Evolutionary conservation across 305 asterid species (phyloP), one percentile per base, ranked within the genome.

Genomic region (Solanum aculeatissimum): DNA sequence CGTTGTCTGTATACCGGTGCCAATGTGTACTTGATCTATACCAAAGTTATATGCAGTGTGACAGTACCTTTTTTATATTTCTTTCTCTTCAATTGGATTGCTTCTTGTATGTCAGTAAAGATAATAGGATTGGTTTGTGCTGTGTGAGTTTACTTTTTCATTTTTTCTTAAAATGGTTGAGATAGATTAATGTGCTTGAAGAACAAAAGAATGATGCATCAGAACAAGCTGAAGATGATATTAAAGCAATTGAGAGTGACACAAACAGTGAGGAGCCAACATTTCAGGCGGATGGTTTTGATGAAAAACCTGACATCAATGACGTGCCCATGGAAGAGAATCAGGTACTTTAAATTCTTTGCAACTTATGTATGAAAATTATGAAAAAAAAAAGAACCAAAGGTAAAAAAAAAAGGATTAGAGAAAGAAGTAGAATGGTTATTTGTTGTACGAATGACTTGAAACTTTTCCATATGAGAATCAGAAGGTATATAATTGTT

Each of bases 281-380:
- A 29, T 89, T 94, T 84, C 88, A 88, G 85, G 86, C 80, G 38
- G 94, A 91, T 83, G 92, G 85, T 32, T 74, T 82, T 72, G 93
- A 91, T 14, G 98, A 90, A 88, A 96, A 96, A 90, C 99, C 99
- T 43, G 98, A 96, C 87, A 96, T 96, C 75, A 94, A 96, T 55
- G 98, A 96, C 87, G 84, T 92, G 40, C 97, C 97, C 10, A 87
- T 91, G 88, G 98, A 92, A 43, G 97, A 92, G 89, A 91, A 38
- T 80, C 92, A 90, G 95, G 98, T 93, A 81, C 83, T 53, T 89
- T 16, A n/a, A 15, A n/a, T n/a, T 71, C 58, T 19, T 57, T 60
- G 27, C 2, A 6, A 23, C 51, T n/a, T 21, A 70, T 82, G 72
- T 23, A 16, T 62, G 53, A 35, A 42, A 58, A 40, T 81, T 82